These are phyloP conservation scores for Cyclocybe cylindracea DNA, from an alignment of 768 basidiomycete genomes.

Conservation along the genomic window DNA sequence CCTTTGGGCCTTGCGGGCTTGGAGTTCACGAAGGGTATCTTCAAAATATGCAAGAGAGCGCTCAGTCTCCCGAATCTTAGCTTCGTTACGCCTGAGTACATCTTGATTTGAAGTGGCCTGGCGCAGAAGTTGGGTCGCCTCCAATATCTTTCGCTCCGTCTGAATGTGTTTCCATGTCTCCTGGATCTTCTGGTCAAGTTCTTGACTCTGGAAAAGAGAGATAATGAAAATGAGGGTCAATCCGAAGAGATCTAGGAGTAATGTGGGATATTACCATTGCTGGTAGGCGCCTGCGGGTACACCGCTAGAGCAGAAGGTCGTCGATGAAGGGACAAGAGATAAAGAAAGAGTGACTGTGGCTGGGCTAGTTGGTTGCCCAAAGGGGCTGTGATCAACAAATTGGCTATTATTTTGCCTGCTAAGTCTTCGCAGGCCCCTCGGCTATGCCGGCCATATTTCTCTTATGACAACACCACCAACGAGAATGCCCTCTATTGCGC, in stretches of 20 bases:
- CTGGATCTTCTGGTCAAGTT: conserved; percentile 92
- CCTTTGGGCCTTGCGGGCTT: conserved; percentile 69
- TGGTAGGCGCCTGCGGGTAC: conserved; percentile 18
- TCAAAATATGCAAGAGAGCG: conserved; percentile 86
- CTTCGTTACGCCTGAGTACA: conserved; percentile 78
- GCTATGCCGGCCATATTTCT: background rate
- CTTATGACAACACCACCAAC: background rate
- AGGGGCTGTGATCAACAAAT: conserved; percentile 26
- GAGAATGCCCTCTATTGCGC: conserved; percentile 32
- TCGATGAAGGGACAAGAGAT: conserved; percentile 27
- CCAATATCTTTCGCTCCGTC: conserved; percentile 91
- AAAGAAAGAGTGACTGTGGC: conserved; percentile 28
- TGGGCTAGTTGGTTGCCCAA: conserved; percentile 24
- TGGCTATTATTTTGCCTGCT: conserved; percentile 11
- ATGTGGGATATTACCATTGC: conserved; percentile 24
- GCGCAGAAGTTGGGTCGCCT: conserved; percentile 76
- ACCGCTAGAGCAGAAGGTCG: conserved; percentile 25
- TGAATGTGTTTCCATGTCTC: conserved; percentile 88
- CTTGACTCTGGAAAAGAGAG: conserved; percentile 42
- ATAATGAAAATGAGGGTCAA: conserved; percentile 13
- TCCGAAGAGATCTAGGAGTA: conserved; percentile 18
- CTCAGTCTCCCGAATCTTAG: conserved; percentile 85
- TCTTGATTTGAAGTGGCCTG: conserved; percentile 86
- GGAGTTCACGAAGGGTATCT: conserved; percentile 79
- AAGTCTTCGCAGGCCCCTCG: conserved; percentile 13